Conservation (phyloP, 768 basidiomycete genomes). For the Suillus plorans region DNA sequence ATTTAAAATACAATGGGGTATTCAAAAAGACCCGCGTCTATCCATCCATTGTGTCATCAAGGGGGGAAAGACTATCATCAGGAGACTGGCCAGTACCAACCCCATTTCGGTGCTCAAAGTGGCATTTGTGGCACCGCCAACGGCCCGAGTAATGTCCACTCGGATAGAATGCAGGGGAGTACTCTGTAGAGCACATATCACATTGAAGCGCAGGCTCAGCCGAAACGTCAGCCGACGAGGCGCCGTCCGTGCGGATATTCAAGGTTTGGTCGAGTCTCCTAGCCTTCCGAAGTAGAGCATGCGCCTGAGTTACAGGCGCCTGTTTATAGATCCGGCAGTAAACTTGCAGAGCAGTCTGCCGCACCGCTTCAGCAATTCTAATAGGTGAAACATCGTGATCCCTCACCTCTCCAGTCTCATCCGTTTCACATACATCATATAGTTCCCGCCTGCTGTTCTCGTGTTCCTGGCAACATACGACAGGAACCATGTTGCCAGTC, state of each 20-base stretch:
- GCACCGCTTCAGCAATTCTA: not conserved
- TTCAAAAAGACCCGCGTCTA: not conserved
- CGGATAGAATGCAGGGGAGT: constrained; percentile 76
- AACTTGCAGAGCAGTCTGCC: constrained; percentile 85
- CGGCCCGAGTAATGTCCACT: constrained; percentile 24
- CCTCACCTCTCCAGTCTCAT: constrained; percentile 77
- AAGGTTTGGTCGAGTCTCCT: constrained; percentile 76
- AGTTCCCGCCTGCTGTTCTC: constrained; percentile 62
- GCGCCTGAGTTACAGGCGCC: constrained; percentile 66
- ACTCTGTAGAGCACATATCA: constrained; percentile 61
- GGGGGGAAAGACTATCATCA: not conserved
- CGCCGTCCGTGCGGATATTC: constrained; percentile 43
- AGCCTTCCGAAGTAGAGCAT: constrained; percentile 87
- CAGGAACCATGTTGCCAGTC: constrained; percentile 74
- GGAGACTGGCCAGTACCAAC: not conserved
- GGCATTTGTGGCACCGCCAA: constrained; percentile 47
- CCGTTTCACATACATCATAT: constrained; percentile 82
- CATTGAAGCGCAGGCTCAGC: constrained; percentile 43
- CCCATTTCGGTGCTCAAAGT: constrained; percentile 20
- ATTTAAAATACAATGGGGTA: not conserved
- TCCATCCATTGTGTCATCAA: constrained; percentile 1
- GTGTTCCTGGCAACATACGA: constrained; percentile 80
- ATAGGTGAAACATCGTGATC: not conserved
- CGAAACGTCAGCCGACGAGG: constrained; percentile 7
- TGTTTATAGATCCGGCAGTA: constrained; percentile 87